These are phyloP conservation scores for Cercospora zeae-maydis DNA, from an alignment of 2,329 filamentous ascomycete genomes.

Conservation along the genomic window DNA sequence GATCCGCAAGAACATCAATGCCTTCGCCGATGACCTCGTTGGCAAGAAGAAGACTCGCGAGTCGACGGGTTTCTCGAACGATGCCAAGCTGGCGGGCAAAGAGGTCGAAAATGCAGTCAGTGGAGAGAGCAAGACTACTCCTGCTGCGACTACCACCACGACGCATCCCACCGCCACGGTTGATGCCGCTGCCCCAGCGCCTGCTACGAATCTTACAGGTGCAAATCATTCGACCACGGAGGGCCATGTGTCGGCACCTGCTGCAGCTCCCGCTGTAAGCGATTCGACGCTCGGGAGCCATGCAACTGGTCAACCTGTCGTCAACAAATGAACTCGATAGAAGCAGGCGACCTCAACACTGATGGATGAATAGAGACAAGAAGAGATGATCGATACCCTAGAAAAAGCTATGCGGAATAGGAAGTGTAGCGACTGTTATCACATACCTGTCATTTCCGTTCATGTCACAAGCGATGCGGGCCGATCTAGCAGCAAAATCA, in stretches of 20 bases:
- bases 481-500: neutral
- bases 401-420: neutral
- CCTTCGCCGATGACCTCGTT: slow-evolving; percentile 29
- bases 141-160: neutral
- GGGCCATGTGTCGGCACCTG: neutral
- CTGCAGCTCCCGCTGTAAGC: neutral
- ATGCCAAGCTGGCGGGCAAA: slow-evolving; percentile 24
- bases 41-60: slow-evolving; percentile 21
- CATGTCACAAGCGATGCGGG: neutral
- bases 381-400: neutral
- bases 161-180: neutral
- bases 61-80: slow-evolving; percentile 18
- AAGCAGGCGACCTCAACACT: too few relatives aligned
- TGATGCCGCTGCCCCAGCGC: neutral
- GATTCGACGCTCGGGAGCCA: neutral
- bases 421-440: neutral
- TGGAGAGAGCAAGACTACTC: neutral
- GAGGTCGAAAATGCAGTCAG: slow-evolving; percentile 11
- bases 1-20: slow-evolving; percentile 32
- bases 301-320: slow-evolving; percentile 3
- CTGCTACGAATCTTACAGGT: neutral
- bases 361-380: neutral
- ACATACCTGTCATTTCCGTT: neutral
- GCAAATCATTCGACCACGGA: neutral
- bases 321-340: neutral